Evolutionary conservation across 73 alveolate species (phyloP), one percentile per base, ranked within the genome.

Genomic region (Symbiodinium pilosum): DNA sequence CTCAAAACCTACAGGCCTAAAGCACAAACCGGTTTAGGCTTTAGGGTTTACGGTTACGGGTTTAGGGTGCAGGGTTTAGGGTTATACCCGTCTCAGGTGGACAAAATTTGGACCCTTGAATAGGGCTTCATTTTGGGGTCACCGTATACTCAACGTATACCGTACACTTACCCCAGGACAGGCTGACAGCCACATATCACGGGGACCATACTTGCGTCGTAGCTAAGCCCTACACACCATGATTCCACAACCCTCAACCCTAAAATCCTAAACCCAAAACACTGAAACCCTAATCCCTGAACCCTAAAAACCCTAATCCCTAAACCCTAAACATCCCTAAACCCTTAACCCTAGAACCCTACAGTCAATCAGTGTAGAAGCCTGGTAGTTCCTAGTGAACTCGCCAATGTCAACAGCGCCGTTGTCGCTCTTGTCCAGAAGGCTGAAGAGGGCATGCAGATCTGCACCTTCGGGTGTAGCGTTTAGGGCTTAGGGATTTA

Each of bases 331-430:
- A 30, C n/a, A n/a, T n/a, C 81, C 41, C 41, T 6, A 64, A 24
- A 64, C 73, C 73, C 21, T 64, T 2, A 56, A 56, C 73, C 38
- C 73, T 56, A 56, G 64, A 56, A 12, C 32, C 73, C 73, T 56
- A 20, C 9, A 20, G n/a, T n/a, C n/a, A n/a, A n/a, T n/a, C n/a
- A n/a, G n/a, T n/a, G n/a, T n/a, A n/a, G n/a, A 0, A 4, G 95
- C 95, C 95, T 88, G 88, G 51, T 91, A 92, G 98, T 92, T 92
- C 32, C 98, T 87, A 28, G 98, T 92, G 92, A 92, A 92, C 98
- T 92, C 98, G 14, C 98, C 98, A 39, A 92, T 92, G 98, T 92
- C 98, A 40, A 92, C 98, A 1, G 98, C 98, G n/a, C 98, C 98
- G 73, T 47, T 77, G 59, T 92, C 98, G 41, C 83, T 43, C 87